Evolutionary conservation across 257 asterid genomes (phyloP).

Genomic region (Coffea canephora): DNA sequence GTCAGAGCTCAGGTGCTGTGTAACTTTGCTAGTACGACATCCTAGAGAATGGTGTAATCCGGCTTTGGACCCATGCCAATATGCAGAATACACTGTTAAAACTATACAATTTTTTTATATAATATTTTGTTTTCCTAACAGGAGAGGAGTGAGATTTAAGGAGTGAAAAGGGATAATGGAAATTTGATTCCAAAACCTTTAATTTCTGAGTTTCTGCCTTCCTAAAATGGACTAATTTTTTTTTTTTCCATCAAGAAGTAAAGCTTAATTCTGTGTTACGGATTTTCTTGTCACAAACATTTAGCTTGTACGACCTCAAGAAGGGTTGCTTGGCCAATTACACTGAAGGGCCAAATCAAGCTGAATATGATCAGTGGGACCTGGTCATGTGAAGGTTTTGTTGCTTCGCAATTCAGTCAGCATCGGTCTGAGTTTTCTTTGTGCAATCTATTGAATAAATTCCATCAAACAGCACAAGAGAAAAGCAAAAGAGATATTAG

Average conservation of each 20-base stretch:
- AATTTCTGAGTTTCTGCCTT: not conserved
- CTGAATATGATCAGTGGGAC: not conserved
- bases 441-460: not conserved
- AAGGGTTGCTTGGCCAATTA: not conserved
- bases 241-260: not conserved
- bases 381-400: not conserved
- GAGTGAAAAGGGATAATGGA: too few species aligned
- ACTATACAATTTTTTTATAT: too few species aligned
- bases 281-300: not conserved
- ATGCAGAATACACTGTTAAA: not conserved
- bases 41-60: not conserved
- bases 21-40: not conserved
- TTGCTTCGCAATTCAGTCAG: not conserved
- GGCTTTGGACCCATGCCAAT: not conserved
- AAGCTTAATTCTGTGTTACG: not conserved
- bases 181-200: too few species aligned
- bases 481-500: not conserved
- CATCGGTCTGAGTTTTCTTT: not conserved
- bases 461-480: not conserved
- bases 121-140: not conserved
- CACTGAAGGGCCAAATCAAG: slow-evolving; percentile 11
- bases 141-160: too few species aligned
- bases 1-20: not conserved
- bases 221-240: not conserved
- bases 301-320: not conserved